These are phyloP conservation scores for Trichoderma gamsii DNA, from an alignment of 495 filamentous ascomycete genomes.

Conservation along the genomic window DNA sequence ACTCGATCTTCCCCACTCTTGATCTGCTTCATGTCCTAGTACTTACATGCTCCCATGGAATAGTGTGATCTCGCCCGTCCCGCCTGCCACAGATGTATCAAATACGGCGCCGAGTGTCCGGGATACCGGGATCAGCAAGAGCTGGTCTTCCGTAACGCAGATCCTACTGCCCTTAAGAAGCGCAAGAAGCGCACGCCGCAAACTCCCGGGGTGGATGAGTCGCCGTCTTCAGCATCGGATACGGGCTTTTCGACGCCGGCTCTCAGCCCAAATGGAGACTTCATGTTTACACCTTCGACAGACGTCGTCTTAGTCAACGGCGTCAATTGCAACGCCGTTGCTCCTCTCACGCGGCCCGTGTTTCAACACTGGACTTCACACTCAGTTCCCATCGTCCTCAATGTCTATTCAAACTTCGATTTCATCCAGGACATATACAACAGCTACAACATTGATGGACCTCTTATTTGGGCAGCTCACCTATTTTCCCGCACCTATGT, in stretches of 20 bases:
- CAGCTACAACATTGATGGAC: not conserved
- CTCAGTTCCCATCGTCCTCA: constrained; percentile 9
- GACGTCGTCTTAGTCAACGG: not conserved
- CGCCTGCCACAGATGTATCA: constrained; percentile 19
- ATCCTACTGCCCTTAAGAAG: constrained; percentile 3
- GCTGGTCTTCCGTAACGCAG: constrained; percentile 17
- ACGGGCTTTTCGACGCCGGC: not conserved
- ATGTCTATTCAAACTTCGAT: constrained; percentile 6
- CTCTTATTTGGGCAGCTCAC: constrained; percentile 8
- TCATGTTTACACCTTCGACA: not conserved
- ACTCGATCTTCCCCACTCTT: not conserved
- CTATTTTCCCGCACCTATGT: constrained; percentile 15
- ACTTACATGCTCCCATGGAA: not conserved
- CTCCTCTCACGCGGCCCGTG: not conserved
- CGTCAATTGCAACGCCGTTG: not conserved
- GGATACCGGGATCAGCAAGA: constrained; percentile 19
- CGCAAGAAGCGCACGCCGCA: not conserved
- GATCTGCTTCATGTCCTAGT: not conserved
- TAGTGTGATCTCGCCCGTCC: constrained; percentile 20
- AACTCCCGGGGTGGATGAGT: not conserved
- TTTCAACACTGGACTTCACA: constrained; percentile 11
- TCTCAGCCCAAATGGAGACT: not conserved
- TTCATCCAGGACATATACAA: constrained; percentile 6
- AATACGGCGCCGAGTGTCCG: constrained; percentile 17
- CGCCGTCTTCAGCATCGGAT: not conserved